These are phyloP conservation scores for Misopates orontium DNA, from an alignment of 257 asterid species.

Conservation along the genomic window DNA sequence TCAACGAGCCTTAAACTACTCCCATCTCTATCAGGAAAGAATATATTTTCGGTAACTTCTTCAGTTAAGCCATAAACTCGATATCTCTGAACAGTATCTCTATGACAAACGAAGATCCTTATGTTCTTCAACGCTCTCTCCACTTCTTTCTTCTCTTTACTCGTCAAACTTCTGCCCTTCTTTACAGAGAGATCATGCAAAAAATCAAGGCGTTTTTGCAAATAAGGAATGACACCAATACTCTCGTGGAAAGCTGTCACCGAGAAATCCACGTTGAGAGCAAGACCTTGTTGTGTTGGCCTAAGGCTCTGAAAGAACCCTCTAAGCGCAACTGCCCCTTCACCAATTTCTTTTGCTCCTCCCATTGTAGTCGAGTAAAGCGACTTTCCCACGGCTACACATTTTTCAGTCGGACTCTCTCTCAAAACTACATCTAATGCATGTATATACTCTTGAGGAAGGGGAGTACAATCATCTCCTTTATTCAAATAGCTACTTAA, in stretches of 20 bases:
- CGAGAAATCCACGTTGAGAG: slow-evolving; percentile 85
- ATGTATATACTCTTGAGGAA: slow-evolving; percentile 95
- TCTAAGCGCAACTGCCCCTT: slow-evolving; percentile 79
- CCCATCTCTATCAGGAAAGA: slow-evolving; percentile 86
- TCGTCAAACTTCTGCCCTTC: slow-evolving; percentile 42
- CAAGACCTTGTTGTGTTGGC: slow-evolving; percentile 93
- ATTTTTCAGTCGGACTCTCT: slow-evolving; percentile 67
- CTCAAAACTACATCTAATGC: slow-evolving; percentile 87
- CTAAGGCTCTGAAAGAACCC: slow-evolving; percentile 95
- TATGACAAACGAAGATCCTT: slow-evolving; percentile 83
- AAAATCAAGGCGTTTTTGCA: slow-evolving; percentile 67
- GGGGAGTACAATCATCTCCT: slow-evolving; percentile 49
- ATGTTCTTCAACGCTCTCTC: slow-evolving; percentile 74
- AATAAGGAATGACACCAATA: slow-evolving; percentile 76
- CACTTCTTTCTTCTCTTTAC: slow-evolving; percentile 69
- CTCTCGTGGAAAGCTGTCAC: slow-evolving; percentile 96
- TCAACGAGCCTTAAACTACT: slow-evolving; percentile 45
- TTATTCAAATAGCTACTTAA: slow-evolving; percentile 47
- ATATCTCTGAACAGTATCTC: slow-evolving; percentile 85
- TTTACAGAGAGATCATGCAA: slow-evolving; percentile 49
- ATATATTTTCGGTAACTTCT: slow-evolving; percentile 57
- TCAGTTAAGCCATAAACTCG: slow-evolving; percentile 70
- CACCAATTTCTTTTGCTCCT: slow-evolving; percentile 78
- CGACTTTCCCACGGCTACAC: slow-evolving; percentile 62
- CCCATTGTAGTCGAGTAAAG: slow-evolving; percentile 73